phyloP scores from a whole-genome alignment of 2,329 filamentous ascomycete genomes.

The Alternaria triticimaculans region DNA sequence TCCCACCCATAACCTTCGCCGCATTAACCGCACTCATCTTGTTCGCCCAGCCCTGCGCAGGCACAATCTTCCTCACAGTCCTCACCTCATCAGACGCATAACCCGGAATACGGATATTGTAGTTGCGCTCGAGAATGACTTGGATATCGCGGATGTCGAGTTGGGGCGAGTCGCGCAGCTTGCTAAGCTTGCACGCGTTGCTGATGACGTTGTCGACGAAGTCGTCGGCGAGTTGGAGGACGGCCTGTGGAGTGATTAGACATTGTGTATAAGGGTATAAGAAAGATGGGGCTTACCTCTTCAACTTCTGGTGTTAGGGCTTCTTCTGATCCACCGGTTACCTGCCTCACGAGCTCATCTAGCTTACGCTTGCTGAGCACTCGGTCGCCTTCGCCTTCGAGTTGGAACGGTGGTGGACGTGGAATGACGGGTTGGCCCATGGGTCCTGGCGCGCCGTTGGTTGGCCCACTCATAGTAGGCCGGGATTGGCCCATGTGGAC shows the following conservation, averaged over 20 bases:
- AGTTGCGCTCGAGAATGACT: slow-evolving; percentile 65
- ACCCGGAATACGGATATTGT: slow-evolving; percentile 82
- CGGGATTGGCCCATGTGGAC: slow-evolving; percentile 75
- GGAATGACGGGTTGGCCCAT: slow-evolving; percentile 86
- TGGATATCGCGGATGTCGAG: slow-evolving; percentile 78
- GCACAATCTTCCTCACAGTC: slow-evolving; percentile 91
- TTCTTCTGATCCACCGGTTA: slow-evolving; percentile 83
- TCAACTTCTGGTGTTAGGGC: slow-evolving; percentile 90
- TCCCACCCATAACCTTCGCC: slow-evolving; percentile 72
- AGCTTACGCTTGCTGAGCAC: slow-evolving; percentile 98
- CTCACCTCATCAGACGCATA: slow-evolving; percentile 94
- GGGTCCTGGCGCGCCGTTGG: slow-evolving; percentile 77
- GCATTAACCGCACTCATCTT: slow-evolving; percentile 98
- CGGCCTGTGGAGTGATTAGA: slow-evolving; percentile 62
- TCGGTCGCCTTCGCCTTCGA: slow-evolving; percentile 90
- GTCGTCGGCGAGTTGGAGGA: slow-evolving; percentile 88
- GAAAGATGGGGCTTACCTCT: slow-evolving; percentile 68
- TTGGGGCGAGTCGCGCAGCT: slow-evolving; percentile 87
- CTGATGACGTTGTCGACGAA: slow-evolving; percentile 93
- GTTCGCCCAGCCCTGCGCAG: slow-evolving; percentile 85
- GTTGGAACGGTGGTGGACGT: slow-evolving; percentile 81
- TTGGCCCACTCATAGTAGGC: slow-evolving; percentile 83
- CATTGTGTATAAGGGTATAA: too few relatives aligned
- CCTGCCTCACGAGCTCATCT: slow-evolving; percentile 91
- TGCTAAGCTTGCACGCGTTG: slow-evolving; percentile 86